These are phyloP conservation scores for Neonectria hederae DNA, from an alignment of 2,329 filamentous ascomycete species.

Conservation along the genomic window DNA sequence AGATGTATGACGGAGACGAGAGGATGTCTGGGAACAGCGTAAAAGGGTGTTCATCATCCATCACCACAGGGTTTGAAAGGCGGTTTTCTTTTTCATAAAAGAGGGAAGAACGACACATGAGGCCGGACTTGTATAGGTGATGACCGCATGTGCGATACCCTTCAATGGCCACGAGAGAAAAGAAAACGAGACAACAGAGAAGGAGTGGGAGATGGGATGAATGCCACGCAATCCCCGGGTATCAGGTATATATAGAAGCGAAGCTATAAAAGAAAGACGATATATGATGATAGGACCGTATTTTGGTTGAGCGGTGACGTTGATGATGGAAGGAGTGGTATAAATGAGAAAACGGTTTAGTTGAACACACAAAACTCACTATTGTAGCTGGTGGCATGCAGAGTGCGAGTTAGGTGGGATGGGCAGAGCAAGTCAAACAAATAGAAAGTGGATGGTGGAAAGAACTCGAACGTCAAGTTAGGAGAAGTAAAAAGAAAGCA, in stretches of 20 bases:
- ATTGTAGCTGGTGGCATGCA: background rate
- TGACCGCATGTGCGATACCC: slow-evolving; percentile 27
- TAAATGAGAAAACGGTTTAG: background rate
- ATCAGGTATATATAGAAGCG: slow-evolving; percentile 35
- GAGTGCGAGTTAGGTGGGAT: background rate
- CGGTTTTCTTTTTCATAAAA: slow-evolving; percentile 8
- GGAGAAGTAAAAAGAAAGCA: background rate
- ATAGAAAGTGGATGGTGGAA: background rate
- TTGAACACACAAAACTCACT: background rate
- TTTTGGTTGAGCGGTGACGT: background rate
- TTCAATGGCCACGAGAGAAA: slow-evolving; percentile 23
- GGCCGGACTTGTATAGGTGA: slow-evolving; percentile 35
- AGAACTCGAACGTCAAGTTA: background rate
- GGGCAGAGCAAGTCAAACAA: too few relatives aligned
- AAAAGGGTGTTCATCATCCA: slow-evolving; percentile 25
- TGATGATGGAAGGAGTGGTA: background rate
- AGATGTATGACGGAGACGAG: slow-evolving; percentile 24
- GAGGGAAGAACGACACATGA: slow-evolving; percentile 13
- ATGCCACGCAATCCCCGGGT: slow-evolving; percentile 30
- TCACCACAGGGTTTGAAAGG: slow-evolving; percentile 26
- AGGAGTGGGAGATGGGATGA: slow-evolving; percentile 32
- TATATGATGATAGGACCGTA: slow-evolving; percentile 9
- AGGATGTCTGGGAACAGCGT: slow-evolving; percentile 21
- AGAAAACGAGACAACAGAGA: slow-evolving; percentile 9
- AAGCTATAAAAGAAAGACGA: slow-evolving; percentile 30